Base-by-base conservation (phyloP, 345 rosid species). In the Carallia brachiata region DNA sequence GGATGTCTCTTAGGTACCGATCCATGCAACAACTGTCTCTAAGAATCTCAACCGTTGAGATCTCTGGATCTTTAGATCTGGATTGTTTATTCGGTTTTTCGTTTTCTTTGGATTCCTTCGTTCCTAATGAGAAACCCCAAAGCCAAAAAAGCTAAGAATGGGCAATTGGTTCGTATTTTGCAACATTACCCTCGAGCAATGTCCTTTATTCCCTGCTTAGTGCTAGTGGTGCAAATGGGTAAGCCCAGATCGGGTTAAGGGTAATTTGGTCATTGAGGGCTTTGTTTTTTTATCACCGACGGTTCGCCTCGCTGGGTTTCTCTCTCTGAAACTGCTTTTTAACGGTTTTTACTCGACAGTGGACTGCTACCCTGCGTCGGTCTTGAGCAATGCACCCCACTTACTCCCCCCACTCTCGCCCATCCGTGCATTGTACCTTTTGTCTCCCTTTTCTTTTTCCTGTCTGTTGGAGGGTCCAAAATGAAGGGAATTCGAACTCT, bases 1-100 rank as follows among this genome's bases (percentile, higher is more conserved):
- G 53, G 82, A 65, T 78, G 30, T 7, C 44, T 37, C 12, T 39
- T 39, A 39, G 13, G 44, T 8, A 27, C 7, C 19, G 37, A 2
- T 36, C 70, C 1, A 36, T 66, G 31, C 62, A 40, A 61, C 48
- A 75, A 74, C 73, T 36, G 70, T 36, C 36, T 55, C 39, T 34
- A 17, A 50, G 76, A 66, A 86, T 77, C 79, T 62, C 60, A 40
- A 72, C 80, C 86, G 77, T 66, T 59, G 28, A 67, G 93, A 87
- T 87, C 81, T 4, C 30, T 66, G 69, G 87, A 87, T 85, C 89
- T 73, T 77, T 73, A 66, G 85, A 86, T 82, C 83, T 80, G 82
- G 80, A 77, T 70, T 77, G 81, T 74, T 83, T 77, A 77, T 79
- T 80, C 77, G 48, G 85, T 83, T 78, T 71, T 58, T 57, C 40